phyloP scores from a whole-genome alignment of 2,329 filamentous ascomycete genomes.

The Claviceps monticola region DNA sequence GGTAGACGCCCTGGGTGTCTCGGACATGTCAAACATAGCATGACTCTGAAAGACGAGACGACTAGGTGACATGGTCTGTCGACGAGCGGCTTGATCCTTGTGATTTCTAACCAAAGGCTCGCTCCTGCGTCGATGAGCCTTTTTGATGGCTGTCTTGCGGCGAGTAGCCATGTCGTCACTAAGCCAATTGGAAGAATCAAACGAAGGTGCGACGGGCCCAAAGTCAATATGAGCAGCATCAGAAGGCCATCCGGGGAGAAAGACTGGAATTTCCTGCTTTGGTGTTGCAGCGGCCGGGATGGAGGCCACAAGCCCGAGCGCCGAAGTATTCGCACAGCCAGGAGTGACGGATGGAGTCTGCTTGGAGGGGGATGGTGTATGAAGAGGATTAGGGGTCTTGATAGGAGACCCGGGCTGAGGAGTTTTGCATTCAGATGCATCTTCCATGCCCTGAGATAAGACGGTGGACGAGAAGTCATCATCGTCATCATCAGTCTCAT shows the following conservation, averaged over 20 bases:
- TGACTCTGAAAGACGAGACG: slow-evolving; percentile 10
- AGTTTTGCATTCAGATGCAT: neutral
- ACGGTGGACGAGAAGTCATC: neutral
- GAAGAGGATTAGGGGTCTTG: neutral
- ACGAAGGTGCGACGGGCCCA: slow-evolving; percentile 14
- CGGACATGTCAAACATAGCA: neutral
- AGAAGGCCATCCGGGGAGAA: slow-evolving; percentile 8
- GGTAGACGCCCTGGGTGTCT: neutral
- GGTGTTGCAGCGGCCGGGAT: slow-evolving; percentile 12
- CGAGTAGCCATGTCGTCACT: slow-evolving; percentile 10
- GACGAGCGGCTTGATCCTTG: slow-evolving; percentile 11
- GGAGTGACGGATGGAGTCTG: neutral
- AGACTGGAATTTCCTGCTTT: slow-evolving; percentile 4
- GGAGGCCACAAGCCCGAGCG: slow-evolving; percentile 12
- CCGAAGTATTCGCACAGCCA: slow-evolving; percentile 5
- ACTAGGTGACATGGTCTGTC: slow-evolving; percentile 16
- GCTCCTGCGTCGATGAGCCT: slow-evolving; percentile 18
- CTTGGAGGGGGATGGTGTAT: neutral
- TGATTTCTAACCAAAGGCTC: slow-evolving; percentile 20
- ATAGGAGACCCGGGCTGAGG: neutral
- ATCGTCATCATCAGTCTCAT: neutral
- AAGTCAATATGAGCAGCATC: slow-evolving; percentile 14
- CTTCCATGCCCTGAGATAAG: neutral
- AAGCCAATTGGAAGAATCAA: slow-evolving; percentile 17
- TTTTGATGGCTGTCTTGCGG: slow-evolving; percentile 12